Base-by-base conservation (phyloP, 1,284 basidiomycete genomes). In the Trichosporon faecale region DNA sequence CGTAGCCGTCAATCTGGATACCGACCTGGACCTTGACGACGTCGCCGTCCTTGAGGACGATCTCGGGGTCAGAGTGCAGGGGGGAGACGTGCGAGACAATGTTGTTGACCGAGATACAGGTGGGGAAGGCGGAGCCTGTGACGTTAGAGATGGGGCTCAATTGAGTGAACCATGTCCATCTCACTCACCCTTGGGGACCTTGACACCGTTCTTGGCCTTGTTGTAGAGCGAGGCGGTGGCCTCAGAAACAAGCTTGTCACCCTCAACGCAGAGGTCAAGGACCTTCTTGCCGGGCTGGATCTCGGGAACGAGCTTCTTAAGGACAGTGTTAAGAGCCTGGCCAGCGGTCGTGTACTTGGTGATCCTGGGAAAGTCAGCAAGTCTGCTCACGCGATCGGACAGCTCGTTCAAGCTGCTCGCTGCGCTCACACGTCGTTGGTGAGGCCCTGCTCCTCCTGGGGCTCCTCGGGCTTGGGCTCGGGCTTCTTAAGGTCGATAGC, bases 11-110 rank as follows among this genome's bases (percentile, higher is more conserved):
- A 83, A 99, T 95, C 82, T 98, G 96, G 40, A 95, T 93, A 70
- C 96, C 96, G 73, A 98, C 86, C 84, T 96, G 93, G 74, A 99
- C 86, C 86, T 98, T 98, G 78, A 98, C 96, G 68, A 98, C 90
- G 81, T 99, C 96, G 75, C 90, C 90, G 76, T 94, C 92, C 69
- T 90, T 90, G 75, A 99, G 88, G 70, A 91, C 91, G 82, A 94
- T 91, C 74, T 83, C 84, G 70, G 85, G 83, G 80, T 88, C 86
- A 23, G 86, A 85, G 16, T 85, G 84, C n/a, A 88, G 79, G 29
- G 87, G 87, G 21, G 86, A 85, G 79, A 86, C 87, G 84, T 88
- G 86, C 77, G 86, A 86, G 67, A 88, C 84, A 70, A 85, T 83
- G 73, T 87, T 85, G 89, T 98, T 98, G 78, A 98, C 89, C 49